Base-by-base conservation (phyloP, 2,329 filamentous ascomycete species). In the Colletotrichum kahawae region DNA sequence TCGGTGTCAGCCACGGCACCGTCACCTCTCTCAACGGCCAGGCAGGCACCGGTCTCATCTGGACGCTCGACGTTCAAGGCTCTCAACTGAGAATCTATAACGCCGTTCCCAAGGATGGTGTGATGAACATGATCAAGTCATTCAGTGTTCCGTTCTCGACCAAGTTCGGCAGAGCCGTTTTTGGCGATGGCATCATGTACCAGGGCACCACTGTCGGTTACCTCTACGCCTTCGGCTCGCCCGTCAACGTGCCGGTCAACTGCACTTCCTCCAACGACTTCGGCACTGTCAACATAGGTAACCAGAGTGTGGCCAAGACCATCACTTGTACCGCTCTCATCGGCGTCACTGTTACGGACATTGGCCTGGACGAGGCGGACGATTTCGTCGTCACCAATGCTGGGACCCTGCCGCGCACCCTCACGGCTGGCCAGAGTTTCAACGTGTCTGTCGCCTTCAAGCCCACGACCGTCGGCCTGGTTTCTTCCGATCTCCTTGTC, bases 101-200 rank as follows among this genome's bases (percentile, higher is more conserved):
- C 27, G 87, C 89, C 0, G 80, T 90, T 2, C 90, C 89, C 0
- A 81, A 84, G 10, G 84, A 87, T 29, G 88, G 87, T 0, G 75
- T 80, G 2, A 79, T 92, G 63, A 87, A 83, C 2, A 81, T 88
- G 67, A 85, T 91, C 76, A 87, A 88, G 36, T 85, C 85, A 2
- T 90, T 91, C 77, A 87, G 87, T 31, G 84, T 91, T 14, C 83
- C 86, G 0, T 88, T 88, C 1, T 85, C 88, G 5, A 88, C 85
- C 60, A 92, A 92, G 81, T 92, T 92, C 76, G 88, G 87, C 4
- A 85, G 90, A 3, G 88, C 90, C 2, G 89, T 90, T 4, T 92
- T 92, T 71, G 90, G 90, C 8, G 85, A 92, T 71, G 89, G 88
- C 1, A 85, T 87, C 71, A 86, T 88, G 4, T 92, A 91, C 75